Base-by-base conservation (phyloP, 768 basidiomycete species). In the Rhizopogon roseolus region DNA sequence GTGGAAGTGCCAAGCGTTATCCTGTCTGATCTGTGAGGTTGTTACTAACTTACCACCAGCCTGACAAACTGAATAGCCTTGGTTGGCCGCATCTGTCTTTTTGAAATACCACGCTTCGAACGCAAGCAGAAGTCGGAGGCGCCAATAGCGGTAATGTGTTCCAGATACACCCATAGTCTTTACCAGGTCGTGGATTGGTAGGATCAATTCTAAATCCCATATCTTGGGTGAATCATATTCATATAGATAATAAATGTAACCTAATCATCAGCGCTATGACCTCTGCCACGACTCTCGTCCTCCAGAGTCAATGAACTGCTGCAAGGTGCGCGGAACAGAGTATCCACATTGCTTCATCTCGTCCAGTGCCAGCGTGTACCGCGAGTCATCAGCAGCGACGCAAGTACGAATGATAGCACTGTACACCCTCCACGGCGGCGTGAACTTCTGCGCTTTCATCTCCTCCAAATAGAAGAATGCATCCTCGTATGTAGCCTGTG, bases 401-500 rank as follows among this genome's bases (percentile, higher is more conserved):
- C 88, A 92, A 60, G 76, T 84, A 43, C 74, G 72, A 41, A 85
- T 69, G 54, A 94, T 70, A 1, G 73, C 71, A 34, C 79, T 75
- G 68, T 94, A 94, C 29, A 86, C 68, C 1, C 62, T 61, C 25
- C 61, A 61, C 9, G 79, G 66, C 1, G 92, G 90, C n/a, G 73
- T 61, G 60, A 81, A 73, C 8, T 73, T 73, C 36, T 76, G 77
- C 0, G 75, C 69, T 67, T 94, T 93, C 88, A 92, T 90, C 73
- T 90, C 87, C 65, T 93, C 91, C 32, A 96, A 77, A 68, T 90
- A 93, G 64, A 84, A 85, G 71, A 94, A 94, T 0, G 91, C 90
- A 56, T 92, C 90, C 63, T 93, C 91, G 67, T 92, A 95, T 3
- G 72, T 75, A 7, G 79, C 67, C 62, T 89, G 86, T 0, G 84